phyloP scores from a whole-genome alignment of 1,139 yeast species.

The Kodamaea ohmeri region DNA sequence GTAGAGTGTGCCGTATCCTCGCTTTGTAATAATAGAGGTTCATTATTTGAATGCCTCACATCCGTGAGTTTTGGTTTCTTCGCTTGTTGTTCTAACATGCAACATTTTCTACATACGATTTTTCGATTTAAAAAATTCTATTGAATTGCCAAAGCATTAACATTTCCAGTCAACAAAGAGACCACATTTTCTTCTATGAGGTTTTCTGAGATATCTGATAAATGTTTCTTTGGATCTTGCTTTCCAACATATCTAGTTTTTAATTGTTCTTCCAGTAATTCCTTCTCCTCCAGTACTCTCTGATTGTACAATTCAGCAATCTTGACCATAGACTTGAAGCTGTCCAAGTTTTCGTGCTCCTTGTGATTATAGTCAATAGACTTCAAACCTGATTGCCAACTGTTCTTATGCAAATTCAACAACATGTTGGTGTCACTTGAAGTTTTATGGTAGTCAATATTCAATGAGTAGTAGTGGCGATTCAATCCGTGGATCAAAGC shows the following conservation, averaged over 20 bases:
- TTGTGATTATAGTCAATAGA: slow-evolving; percentile 75
- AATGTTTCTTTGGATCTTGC: slow-evolving; percentile 97
- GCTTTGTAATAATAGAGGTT: neutral
- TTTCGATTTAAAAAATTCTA: slow-evolving; percentile 21
- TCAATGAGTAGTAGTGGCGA: slow-evolving; percentile 93
- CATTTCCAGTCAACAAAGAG: slow-evolving; percentile 81
- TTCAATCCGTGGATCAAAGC: slow-evolving; percentile 96
- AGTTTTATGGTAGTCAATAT: slow-evolving; percentile 92
- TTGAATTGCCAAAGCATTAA: slow-evolving; percentile 80
- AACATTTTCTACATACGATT: neutral
- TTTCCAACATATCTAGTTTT: slow-evolving; percentile 97
- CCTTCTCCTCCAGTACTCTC: slow-evolving; percentile 91
- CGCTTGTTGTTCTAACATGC: neutral
- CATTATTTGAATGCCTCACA: neutral
- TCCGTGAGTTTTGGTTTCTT: neutral
- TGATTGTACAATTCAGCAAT: slow-evolving; percentile 88
- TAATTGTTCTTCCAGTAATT: slow-evolving; percentile 80
- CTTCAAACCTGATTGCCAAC: slow-evolving; percentile 92
- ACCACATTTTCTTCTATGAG: slow-evolving; percentile 89
- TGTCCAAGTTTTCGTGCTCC: slow-evolving; percentile 71
- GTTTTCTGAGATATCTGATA: slow-evolving; percentile 82
- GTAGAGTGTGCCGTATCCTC: neutral
- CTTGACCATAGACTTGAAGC: slow-evolving; percentile 78
- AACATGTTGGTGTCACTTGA: slow-evolving; percentile 92
- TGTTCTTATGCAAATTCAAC: slow-evolving; percentile 88